Percentiles rank a stretch among this genome's conserved stretches.
Conservation (phyloP, 176 grass and related monocot genomes). For the Otatea glauca region DNA sequence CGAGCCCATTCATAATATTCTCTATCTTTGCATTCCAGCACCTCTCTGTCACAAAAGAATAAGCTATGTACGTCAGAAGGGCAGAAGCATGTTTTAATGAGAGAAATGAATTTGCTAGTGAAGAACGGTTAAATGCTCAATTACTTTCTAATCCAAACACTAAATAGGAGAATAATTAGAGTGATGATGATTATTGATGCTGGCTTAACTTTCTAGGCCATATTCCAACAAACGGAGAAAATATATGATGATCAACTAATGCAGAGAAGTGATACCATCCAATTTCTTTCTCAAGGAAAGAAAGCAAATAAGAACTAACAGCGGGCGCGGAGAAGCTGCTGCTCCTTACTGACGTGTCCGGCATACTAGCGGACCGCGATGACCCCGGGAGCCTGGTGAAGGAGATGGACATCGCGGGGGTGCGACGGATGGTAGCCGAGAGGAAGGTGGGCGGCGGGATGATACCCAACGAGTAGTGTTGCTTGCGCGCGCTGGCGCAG, state of each 20-base stretch:
- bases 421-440: constrained; percentile 66
- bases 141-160: constrained; percentile 16
- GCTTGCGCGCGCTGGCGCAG: constrained; percentile 67
- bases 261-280: not conserved
- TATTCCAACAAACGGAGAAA: not conserved
- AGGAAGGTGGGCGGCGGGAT: constrained; percentile 86
- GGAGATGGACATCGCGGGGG: constrained; percentile 66
- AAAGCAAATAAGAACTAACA: not conserved
- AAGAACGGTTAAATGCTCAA: constrained; percentile 1
- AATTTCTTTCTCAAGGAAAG: not conserved
- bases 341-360: constrained; percentile 71
- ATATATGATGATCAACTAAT: not conserved
- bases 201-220: not conserved
- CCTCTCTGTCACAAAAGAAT: constrained; percentile 59
- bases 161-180: not conserved
- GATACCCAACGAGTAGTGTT: constrained; percentile 91
- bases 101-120: constrained; percentile 19
- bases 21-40: constrained; percentile 71
- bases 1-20: constrained; percentile 78
- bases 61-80: constrained; percentile 34
- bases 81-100: not conserved
- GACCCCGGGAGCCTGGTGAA: constrained; percentile 70
- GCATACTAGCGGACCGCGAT: constrained; percentile 65
- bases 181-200: not conserved
- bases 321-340: constrained; percentile 84